Conservation (phyloP, 208 protist species). For the Endotrypanum monterogeii region DNA sequence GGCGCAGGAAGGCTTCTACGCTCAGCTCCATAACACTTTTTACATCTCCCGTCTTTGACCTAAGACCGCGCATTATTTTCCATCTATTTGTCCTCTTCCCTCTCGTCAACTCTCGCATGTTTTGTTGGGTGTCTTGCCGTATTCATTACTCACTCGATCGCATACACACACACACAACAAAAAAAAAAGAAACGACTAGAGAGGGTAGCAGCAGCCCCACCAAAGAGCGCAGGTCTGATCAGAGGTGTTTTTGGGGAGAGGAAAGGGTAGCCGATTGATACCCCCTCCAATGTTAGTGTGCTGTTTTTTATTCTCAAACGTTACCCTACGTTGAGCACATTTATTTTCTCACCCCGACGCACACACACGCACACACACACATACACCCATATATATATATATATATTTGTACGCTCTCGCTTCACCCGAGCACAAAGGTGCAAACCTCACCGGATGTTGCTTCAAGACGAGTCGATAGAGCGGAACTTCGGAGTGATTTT, state of each 20-base stretch:
- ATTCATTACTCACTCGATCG: neutral
- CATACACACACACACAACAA: neutral
- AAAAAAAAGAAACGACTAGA: neutral
- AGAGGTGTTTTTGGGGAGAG: neutral
- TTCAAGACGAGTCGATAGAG: slow-evolving; percentile 18
- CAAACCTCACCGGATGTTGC: slow-evolving; percentile 18
- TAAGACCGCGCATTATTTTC: too few species aligned
- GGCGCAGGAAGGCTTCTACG: neutral
- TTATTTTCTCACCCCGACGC: neutral
- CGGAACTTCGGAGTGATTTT: slow-evolving; percentile 14
- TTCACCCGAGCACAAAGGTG: neutral
- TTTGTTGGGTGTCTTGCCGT: neutral
- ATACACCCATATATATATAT: too few species aligned
- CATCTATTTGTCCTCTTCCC: too few species aligned
- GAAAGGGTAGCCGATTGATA: neutral
- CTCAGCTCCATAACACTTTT: neutral
- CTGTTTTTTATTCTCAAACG: neutral
- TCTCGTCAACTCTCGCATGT: neutral
- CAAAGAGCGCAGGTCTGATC: neutral
- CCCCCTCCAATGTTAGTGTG: neutral
- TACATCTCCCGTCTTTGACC: neutral
- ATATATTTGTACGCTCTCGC: neutral
- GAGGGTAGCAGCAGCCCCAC: neutral
- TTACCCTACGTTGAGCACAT: neutral
- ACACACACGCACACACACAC: neutral